Evolutionary conservation across 2,329 filamentous ascomycete genomes (phyloP), one percentile per base, ranked within the genome.

Genomic region (Beauveria australis): DNA sequence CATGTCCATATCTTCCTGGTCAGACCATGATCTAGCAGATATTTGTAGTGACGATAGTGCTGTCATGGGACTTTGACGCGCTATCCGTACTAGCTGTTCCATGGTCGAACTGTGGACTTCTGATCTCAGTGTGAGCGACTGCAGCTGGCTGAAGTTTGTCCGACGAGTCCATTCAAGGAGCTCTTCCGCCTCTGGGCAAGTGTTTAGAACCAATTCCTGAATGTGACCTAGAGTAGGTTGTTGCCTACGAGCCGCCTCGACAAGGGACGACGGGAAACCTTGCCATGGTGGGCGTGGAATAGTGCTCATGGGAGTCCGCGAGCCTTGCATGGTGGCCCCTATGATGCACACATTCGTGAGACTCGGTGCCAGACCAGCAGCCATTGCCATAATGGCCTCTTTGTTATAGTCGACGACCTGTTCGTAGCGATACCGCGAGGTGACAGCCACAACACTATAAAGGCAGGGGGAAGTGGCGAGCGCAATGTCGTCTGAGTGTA

Each of bases 391-490:
- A 5, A 59, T 40, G n/a, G 47, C 57, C 28, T 53, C 57, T 16
- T 44, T 16, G 22, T 53, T 59, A 26, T 59, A 59, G 24, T 51
- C 26, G 24, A 51, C 22, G 26, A 24, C 57, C 33, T 22, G n/a
- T 26, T 33, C 33, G 8, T 30, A 5, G 24, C 47, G 47, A 48
- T 53, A 43, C 16, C 1, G 22, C n/a, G 30, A 19, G 26, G 57
- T 59, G 22, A 37, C 9, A 6, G 41, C 30, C 12, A 59, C 57
- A n/a, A 59, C 26, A 22, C 57, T 59, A 37, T 53, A 59, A n/a
- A 59, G 57, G n/a, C 57, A 59, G 10, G 57, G 57, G 10, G 57
- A 59, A 18, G 47, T 52, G 33, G 57, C 57, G 24, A 59, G 57
- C 7, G 47, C 47, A 14, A 59, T n/a, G 24, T 59, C 57, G 14